Evolutionary conservation across 495 filamentous ascomycete species (phyloP), one percentile per base, ranked within the genome.

Genomic region (Podospora fimiseda): DNA sequence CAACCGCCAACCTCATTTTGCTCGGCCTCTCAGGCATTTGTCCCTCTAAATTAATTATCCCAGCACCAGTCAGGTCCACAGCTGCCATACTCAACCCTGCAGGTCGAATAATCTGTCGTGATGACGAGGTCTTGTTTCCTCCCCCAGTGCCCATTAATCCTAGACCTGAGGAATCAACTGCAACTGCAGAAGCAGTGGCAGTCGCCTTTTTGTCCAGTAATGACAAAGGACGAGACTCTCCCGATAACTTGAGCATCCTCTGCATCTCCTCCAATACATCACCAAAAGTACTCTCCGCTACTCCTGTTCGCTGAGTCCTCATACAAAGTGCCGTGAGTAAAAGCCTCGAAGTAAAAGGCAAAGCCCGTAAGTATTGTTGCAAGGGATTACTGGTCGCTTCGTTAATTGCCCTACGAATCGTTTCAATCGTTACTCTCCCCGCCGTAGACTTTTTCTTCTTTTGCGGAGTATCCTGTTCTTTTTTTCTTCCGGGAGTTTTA

Each of bases 351-450:
- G 85, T 76, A 24, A 96, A 79, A 2, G 94, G 88, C 13, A 96
- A 80, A 11, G 81, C 75, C 41, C 89, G 84, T 21, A 99, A 79
- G 52, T 87, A 90, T 65, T 88, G 86, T 62, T 96, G 92, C 39
- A 99, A 71, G 1, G 94, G 92, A 53, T 85, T 95, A 1, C 86
- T 89, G 1, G 93, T 97, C 0, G 91, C 90, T 71, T 99, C 94
- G 60, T 86, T 84, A 66, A 99, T 97, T 15, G 93, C 93, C 65
- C 88, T 80, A 60, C 95, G 95, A 59, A 98, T 83, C 1, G 89
- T 95, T 30, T 87, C 82, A 59, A 97, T 97, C 0, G 90, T 96
- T 27, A 96, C 93, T 23, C 80, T 67, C 53, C 87, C 74, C 0
- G 65, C 48, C 1, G 59, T 44, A 18, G 48, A 50, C 9, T 55